A percentile compares a stretch with the other conserved stretches of the same genome.
Conservation (phyloP, 2,329 filamentous ascomycete species). For the Scortechinia acanthostroma region DNA sequence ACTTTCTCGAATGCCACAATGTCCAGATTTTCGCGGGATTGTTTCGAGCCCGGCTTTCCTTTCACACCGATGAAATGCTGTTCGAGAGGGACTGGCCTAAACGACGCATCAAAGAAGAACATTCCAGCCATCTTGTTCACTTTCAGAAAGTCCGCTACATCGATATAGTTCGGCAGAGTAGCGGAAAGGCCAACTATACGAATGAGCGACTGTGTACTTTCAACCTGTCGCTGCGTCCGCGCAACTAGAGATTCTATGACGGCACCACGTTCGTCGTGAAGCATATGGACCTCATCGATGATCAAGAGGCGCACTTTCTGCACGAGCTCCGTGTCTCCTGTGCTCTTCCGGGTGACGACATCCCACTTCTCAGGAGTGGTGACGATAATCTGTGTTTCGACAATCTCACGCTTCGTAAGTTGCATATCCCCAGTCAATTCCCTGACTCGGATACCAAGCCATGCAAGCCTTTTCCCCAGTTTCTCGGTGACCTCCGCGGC, state of each 20-base stretch:
- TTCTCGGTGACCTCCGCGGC: conserved; percentile 96
- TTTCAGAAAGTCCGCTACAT: conserved; percentile 93
- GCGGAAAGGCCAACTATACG: conserved; percentile 92
- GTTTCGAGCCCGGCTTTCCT: conserved; percentile 75
- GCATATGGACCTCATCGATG: conserved; percentile 98
- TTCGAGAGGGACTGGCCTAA: conserved; percentile 89
- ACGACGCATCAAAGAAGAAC: conserved; percentile 95
- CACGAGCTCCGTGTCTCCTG: conserved; percentile 91
- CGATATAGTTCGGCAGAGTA: conserved; percentile 90
- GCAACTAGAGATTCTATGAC: conserved; percentile 94
- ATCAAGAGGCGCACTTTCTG: conserved; percentile 94
- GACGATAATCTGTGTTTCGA: conserved; percentile 94
- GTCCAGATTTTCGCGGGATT: conserved; percentile 83
- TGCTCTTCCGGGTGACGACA: conserved; percentile 92
- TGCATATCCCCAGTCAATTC: conserved; percentile 99
- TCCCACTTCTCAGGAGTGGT: conserved; percentile 99
- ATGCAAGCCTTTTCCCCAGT: conserved; percentile 80
- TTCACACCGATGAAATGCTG: conserved; percentile 97
- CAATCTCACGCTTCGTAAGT: conserved; percentile 89
- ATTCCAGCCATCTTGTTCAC: conserved; percentile 88
- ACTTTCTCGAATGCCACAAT: conserved; percentile 87
- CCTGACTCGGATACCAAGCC: conserved; percentile 85
- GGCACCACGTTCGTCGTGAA: conserved; percentile 92
- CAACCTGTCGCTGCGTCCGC: conserved; percentile 88
- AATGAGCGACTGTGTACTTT: conserved; percentile 95